phyloP scores from a whole-genome alignment of 768 basidiomycete genomes.

The Cantharellus cinnabarinus region DNA sequence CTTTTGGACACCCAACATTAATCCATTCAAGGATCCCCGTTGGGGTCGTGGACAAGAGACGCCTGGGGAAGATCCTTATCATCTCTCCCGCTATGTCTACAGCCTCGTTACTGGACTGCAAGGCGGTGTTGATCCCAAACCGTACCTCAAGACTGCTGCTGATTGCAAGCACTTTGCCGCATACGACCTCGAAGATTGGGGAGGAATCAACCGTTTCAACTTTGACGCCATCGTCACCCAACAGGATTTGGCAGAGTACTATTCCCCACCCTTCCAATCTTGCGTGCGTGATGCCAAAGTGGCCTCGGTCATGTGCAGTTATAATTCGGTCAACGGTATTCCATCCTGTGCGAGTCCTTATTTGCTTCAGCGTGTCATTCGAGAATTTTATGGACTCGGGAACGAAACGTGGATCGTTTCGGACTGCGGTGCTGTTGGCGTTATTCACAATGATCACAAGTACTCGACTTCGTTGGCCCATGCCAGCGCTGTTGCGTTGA shows the following conservation, averaged over 20 bases:
- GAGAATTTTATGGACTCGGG: too few relatives aligned
- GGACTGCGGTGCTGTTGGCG: too few relatives aligned
- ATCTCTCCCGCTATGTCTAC: conserved; percentile 31
- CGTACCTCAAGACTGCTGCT: conserved; percentile 30
- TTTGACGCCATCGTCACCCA: conserved; percentile 34
- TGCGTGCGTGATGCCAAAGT: conserved; percentile 43
- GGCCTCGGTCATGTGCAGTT: conserved; percentile 12
- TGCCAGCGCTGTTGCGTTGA: too few relatives aligned
- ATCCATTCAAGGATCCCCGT: conserved; percentile 34
- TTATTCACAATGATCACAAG: too few relatives aligned
- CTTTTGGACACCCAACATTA: too few relatives aligned
- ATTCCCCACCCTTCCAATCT: conserved; percentile 33
- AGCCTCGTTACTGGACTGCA: conserved; percentile 34
- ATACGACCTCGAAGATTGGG: conserved; percentile 39
- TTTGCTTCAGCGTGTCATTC: too few relatives aligned
- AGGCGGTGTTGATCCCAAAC: conserved; percentile 33
- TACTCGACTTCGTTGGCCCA: too few relatives aligned
- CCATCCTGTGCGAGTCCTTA: too few relatives aligned
- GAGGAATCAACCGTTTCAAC: conserved; percentile 26
- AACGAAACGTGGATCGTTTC: too few relatives aligned
- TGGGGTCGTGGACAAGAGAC: conserved; percentile 46
- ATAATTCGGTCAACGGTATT: too few relatives aligned
- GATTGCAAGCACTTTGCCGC: conserved; percentile 43
- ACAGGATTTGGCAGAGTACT: conserved; percentile 37
- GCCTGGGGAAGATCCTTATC: conserved; percentile 39